A percentile compares a stretch with the other conserved stretches of the same genome.
Conservation (phyloP, 768 basidiomycete species). For the Botryobasidium botryosum region DNA sequence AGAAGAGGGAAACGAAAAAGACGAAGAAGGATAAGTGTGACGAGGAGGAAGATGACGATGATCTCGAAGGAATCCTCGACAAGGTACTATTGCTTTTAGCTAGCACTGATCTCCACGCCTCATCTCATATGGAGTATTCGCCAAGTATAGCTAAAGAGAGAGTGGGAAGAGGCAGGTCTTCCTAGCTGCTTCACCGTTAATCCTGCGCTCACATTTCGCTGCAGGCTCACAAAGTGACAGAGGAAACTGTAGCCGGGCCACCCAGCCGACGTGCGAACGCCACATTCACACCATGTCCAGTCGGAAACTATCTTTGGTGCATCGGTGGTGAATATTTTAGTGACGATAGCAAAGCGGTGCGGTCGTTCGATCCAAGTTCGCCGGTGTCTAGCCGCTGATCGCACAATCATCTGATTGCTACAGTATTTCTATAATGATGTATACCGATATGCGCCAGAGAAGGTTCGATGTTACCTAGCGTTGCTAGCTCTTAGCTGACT, state of each 20-base stretch:
- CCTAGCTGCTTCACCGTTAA: neutral
- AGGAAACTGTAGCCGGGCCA: conserved; percentile 69
- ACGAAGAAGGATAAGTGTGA: conserved; percentile 27
- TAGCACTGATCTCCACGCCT: neutral
- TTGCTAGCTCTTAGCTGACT: neutral
- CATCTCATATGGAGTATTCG: neutral
- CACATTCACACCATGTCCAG: conserved; percentile 62
- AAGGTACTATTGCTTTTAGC: conserved; percentile 30
- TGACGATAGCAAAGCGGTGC: conserved; percentile 65
- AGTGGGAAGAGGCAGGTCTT: conserved; percentile 55
- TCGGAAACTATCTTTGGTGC: conserved; percentile 65
- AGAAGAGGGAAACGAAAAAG: conserved; percentile 21
- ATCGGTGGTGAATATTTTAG: conserved; percentile 80
- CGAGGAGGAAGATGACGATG: conserved; percentile 39
- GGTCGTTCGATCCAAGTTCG: too few species aligned
- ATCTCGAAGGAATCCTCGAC: conserved; percentile 73
- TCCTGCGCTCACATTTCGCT: too few species aligned
- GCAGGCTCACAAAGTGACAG: conserved; percentile 49
- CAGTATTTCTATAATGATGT: conserved; percentile 82
- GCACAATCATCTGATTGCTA: neutral
- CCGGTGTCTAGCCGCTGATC: too few species aligned
- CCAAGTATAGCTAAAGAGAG: conserved; percentile 40
- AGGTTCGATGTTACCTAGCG: conserved; percentile 32
- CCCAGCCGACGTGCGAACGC: conserved; percentile 74
- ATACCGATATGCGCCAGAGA: conserved; percentile 72